These are phyloP conservation scores for Fusarium sp. DNA, from an alignment of 2,329 filamentous ascomycete genomes.

Conservation along the genomic window DNA sequence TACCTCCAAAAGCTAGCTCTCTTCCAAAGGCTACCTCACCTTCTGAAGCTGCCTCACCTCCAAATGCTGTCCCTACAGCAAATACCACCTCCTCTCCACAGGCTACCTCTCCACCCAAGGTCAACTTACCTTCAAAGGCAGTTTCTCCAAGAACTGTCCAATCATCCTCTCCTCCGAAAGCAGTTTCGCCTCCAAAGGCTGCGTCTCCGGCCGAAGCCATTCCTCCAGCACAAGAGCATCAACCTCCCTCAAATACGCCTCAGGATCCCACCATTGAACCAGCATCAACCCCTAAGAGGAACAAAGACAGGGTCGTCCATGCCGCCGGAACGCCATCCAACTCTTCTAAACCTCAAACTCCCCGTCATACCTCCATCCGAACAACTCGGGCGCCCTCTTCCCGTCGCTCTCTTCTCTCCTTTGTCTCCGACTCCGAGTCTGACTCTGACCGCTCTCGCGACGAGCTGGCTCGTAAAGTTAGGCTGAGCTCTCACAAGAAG, in stretches of 20 bases:
- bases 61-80: neutral
- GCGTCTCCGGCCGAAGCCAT: neutral
- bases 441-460: slow-evolving; percentile 53
- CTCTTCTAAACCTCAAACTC: slow-evolving; percentile 42
- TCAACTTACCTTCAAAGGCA: neutral
- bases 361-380: slow-evolving; percentile 37
- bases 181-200: neutral
- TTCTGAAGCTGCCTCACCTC: neutral
- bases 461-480: slow-evolving; percentile 38
- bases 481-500: slow-evolving; percentile 29
- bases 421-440: slow-evolving; percentile 54
- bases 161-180: neutral
- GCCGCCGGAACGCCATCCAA: slow-evolving; percentile 23
- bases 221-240: neutral
- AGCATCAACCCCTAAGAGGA: slow-evolving; percentile 16
- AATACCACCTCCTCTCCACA: neutral
- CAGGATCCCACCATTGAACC: neutral
- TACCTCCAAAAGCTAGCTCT: neutral
- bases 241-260: neutral
- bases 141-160: neutral
- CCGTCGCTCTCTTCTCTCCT: slow-evolving; percentile 53
- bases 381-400: slow-evolving; percentile 45
- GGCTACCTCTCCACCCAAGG: neutral
- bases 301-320: neutral
- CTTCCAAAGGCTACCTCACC: neutral